Evolutionary conservation across 78 protist genomes (phyloP).

Genomic region (Dictyostelium capitatum): DNA sequence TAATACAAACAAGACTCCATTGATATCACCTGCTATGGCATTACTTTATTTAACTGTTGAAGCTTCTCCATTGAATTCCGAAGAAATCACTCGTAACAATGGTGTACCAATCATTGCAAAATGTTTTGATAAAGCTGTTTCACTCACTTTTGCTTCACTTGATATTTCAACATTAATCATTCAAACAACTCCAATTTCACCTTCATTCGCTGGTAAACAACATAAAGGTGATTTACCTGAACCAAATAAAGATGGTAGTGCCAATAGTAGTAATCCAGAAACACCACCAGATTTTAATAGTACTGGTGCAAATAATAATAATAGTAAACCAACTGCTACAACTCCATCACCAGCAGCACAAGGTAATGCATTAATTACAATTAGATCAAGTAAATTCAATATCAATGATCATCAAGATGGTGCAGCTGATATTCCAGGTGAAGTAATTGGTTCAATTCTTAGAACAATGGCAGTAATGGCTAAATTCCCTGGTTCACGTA

Average conservation of each 20-base stretch:
- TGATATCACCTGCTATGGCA: slow-evolving; percentile 85
- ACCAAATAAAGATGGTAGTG: slow-evolving; percentile 2
- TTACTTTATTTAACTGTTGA: slow-evolving; percentile 86
- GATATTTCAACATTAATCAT: slow-evolving; percentile 41
- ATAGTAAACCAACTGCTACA: neutral
- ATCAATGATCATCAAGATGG: slow-evolving; percentile 37
- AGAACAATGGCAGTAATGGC: slow-evolving; percentile 62
- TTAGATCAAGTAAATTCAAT: slow-evolving; percentile 63
- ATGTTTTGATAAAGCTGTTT: slow-evolving; percentile 45
- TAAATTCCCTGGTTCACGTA: slow-evolving; percentile 73
- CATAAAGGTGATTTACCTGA: slow-evolving; percentile 70
- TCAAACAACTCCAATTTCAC: slow-evolving; percentile 72
- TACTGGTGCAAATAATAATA: neutral
- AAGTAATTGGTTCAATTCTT: slow-evolving; percentile 22
- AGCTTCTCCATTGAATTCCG: slow-evolving; percentile 89
- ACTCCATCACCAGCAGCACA: neutral
- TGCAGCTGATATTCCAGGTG: slow-evolving; percentile 62
- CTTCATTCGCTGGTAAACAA: slow-evolving; percentile 70
- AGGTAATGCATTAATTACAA: slow-evolving; percentile 35
- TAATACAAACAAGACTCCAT: slow-evolving; percentile 25
- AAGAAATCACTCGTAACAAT: slow-evolving; percentile 87
- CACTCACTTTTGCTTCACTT: neutral
- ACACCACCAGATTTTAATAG: slow-evolving; percentile 2
- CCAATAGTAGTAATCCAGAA: neutral
- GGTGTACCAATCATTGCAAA: slow-evolving; percentile 85